Base-by-base conservation (phyloP, 108 stramenopile species). In the Mayamaea pseudoterrestris region DNA sequence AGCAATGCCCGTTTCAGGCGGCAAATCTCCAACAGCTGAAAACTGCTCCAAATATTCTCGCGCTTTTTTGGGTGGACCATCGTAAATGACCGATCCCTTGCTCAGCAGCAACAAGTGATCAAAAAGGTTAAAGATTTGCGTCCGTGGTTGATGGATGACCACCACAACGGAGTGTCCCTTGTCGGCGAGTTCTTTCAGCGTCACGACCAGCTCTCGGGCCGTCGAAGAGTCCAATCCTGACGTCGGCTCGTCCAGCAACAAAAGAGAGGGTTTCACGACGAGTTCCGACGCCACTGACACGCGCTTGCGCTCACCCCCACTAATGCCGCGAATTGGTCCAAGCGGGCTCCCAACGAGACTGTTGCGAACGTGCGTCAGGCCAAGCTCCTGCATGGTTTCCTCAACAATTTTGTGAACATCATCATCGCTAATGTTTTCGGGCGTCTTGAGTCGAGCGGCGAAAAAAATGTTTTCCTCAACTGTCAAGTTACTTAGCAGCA, bases 121-220 rank as follows among this genome's bases (percentile, higher is more conserved):
- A 51, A 91, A 63, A 47, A 80, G 31, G 12, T 77, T 65, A 70
- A 83, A 93, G 27, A 93, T 92, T 8, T 69, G 74, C 4, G 76
- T 78, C 1, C 90, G 54, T 0, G 94, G 94, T 53, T 93, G 92
- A 63, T 96, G 94, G 47, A 96, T 68, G 13, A 96, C 85, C 7
- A 76, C 65, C 0, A 65, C 82, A 58, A 96, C 76, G 0, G 92
- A 52, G 69, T 87, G 79, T 14, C 69, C 61, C 0, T 44, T 20
- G 11, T 40, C 30, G 6, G 80, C 69, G 42, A 93, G 39, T 23
- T 54, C 54, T 35, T 85, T 70, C 4, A 96, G 65, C 12, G 80
- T 90, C 0, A 50, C 12, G 30, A 85, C 72, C 8, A 94, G 52
- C 20, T 63, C 46, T 20, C 57, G 53, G n/a, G 92, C 85, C 1